Percentiles rank a stretch among this genome's conserved stretches.
Conservation (phyloP, 257 asterid species). For the Orobanche coerulescens region DNA sequence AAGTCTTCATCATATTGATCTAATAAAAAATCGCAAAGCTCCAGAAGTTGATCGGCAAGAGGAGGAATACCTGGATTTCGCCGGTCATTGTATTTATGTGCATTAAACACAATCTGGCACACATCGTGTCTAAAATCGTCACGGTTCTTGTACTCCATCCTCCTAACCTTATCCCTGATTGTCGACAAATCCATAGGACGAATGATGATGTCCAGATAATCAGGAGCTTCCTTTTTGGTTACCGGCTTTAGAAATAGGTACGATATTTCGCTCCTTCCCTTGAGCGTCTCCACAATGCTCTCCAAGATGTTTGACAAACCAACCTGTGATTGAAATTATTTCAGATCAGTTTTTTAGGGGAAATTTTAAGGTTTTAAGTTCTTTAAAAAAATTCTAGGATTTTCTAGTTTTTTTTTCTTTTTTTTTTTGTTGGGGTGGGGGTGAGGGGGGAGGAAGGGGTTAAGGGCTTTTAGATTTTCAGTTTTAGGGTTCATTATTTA, state of each 20-base stretch:
- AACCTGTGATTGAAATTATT: constrained; percentile 48
- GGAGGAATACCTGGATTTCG: constrained; percentile 97
- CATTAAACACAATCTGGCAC: constrained; percentile 63
- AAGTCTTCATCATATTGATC: constrained; percentile 40
- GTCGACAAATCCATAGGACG: constrained; percentile 91
- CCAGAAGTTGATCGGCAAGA: constrained; percentile 91
- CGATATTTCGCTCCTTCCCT: constrained; percentile 50
- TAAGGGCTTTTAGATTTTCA: too few relatives aligned
- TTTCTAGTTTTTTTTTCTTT: too few relatives aligned
- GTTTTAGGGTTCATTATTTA: too few relatives aligned
- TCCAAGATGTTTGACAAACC: constrained; percentile 76
- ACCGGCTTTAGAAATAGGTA: constrained; percentile 85
- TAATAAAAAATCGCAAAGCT: constrained; percentile 76
- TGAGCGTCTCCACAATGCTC: constrained; percentile 63
- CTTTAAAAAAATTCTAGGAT: too few relatives aligned
- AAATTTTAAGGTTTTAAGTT: too few relatives aligned
- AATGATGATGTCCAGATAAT: constrained; percentile 47
- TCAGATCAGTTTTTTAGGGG: constrained; percentile 8
- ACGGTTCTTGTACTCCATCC: constrained; percentile 70
- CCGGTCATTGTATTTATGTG: constrained; percentile 70
- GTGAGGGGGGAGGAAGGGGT: too few relatives aligned
- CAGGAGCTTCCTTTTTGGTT: constrained; percentile 88
- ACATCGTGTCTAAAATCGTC: constrained; percentile 86
- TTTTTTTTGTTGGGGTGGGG: too few relatives aligned
- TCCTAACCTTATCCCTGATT: constrained; percentile 65